Evolutionary conservation across 169 alveolate species (phyloP), one percentile per base, ranked within the genome.

Genomic region (Eimeria acervulina): DNA sequence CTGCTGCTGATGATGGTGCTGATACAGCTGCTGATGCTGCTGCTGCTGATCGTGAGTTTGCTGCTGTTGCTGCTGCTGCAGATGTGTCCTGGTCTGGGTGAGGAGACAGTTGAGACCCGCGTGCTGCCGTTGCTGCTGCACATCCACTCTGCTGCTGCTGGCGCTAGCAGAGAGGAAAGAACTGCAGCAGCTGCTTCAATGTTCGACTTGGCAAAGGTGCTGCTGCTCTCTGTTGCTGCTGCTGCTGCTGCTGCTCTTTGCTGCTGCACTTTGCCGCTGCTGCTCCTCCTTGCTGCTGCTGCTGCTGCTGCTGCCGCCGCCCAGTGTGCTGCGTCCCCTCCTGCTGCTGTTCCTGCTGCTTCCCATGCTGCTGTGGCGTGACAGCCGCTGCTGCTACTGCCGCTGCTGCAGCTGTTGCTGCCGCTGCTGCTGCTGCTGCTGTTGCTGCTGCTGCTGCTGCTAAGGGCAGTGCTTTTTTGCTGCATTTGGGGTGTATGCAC

Each of bases 1-100:
- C 63, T 78, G 89, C 89, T 78, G 89, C 89, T 78, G 89, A 28
- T 42, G 36, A 59, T 36, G 63, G 28, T 17, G 84, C 52, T 72
- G 84, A 7, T 72, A 44, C 84, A 28, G 84, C 19, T 36, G 47
- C 19, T 72, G 52, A 13, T 72, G 84, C 84, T 72, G 84, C 40
- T 72, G 84, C 84, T 26, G 84, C 84, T 33, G 40, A 44, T 7
- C 83, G 4, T 44, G 47, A n/a, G n/a, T n/a, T n/a, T n/a, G n/a
- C n/a, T n/a, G n/a, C n/a, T n/a, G n/a, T n/a, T n/a, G n/a, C n/a
- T n/a, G n/a, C n/a, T n/a, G n/a, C n/a, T n/a, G n/a, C n/a, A n/a
- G n/a, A n/a, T n/a, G n/a, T n/a, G n/a, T n/a, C n/a, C n/a, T n/a
- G 83, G 83, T 7, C 17, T 70, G 83, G 83, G 47, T 7, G 83